phyloP scores from a whole-genome alignment of 257 asterid genomes.

The Scutellaria baicalensis region DNA sequence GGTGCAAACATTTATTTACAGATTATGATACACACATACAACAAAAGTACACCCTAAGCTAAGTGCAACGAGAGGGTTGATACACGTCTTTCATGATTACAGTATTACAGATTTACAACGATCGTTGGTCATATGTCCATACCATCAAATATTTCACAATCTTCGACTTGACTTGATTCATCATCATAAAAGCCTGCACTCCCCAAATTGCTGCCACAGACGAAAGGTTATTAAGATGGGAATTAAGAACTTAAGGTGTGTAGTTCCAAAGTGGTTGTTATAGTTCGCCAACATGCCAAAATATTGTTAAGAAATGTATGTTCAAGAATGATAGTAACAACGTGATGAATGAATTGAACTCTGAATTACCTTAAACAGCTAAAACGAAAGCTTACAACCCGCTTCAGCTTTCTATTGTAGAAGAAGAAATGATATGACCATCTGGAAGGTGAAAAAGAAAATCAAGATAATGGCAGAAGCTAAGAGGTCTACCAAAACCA shows the following conservation, averaged over 20 bases:
- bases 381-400: slow-evolving; percentile 85
- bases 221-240: background rate
- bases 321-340: background rate
- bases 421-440: slow-evolving; percentile 96
- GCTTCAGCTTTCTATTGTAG: slow-evolving; percentile 85
- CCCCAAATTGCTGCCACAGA: slow-evolving; percentile 54
- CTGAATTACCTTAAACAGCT: slow-evolving; percentile 73
- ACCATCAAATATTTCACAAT: slow-evolving; percentile 66
- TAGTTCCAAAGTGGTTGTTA: background rate
- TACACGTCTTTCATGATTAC: background rate
- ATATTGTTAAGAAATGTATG: too few relatives aligned
- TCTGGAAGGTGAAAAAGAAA: slow-evolving; percentile 31
- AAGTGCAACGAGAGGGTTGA: slow-evolving; percentile 8
- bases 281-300: too few relatives aligned
- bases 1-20: slow-evolving; percentile 11
- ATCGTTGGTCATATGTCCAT: slow-evolving; percentile 67
- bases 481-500: slow-evolving; percentile 7
- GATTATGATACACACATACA: background rate
- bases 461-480: background rate
- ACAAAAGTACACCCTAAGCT: slow-evolving; percentile 13
- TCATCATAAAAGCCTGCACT: slow-evolving; percentile 33
- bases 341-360: background rate
- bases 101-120: slow-evolving; percentile 4
- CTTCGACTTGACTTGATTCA: slow-evolving; percentile 38
- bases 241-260: background rate